Evolutionary conservation across 2,329 filamentous ascomycete genomes (phyloP), one percentile per base, ranked within the genome.

Genomic region (Rhinocladiella mackenziei): DNA sequence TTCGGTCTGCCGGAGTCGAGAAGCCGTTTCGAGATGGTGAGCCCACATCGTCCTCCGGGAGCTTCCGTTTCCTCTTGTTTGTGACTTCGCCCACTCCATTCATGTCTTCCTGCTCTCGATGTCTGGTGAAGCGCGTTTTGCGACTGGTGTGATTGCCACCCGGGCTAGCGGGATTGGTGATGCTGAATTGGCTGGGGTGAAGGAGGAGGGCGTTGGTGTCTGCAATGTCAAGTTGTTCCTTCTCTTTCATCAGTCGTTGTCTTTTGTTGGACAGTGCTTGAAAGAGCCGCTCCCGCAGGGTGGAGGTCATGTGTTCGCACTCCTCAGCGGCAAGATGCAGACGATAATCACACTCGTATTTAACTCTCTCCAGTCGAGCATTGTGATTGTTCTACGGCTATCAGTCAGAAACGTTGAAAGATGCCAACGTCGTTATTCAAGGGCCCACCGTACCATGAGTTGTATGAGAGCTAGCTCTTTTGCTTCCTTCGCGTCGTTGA

Each of bases 401-500:
- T 25, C 3, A 18, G 39, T 45, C 19, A 48, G 39, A 19, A 17
- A 26, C 9, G 4, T 3, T 37, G 13, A 43, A 17, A 33, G 2
- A 14, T 19, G 19, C 28, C 8, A 13, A 17, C n/a, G n/a, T n/a
- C n/a, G n/a, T n/a, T n/a, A n/a, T n/a, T n/a, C n/a, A n/a, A n/a
- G n/a, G n/a, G 42, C 46, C 28, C 31, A 47, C 65, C 79, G 60
- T 73, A 95, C 92, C 75, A 85, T 84, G 55, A 94, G 78, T 60
- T 83, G 78, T 5, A 85, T 83, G 60, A 97, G 69, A 57, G 89
- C 81, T 53, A 85, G 82, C 70, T 98, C 92, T 56, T 87, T 80
- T 59, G 87, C 79, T 65, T 97, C 89, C 55, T 95, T 81, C 5
- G 88, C 77, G 64, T 94, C 84, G 62, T 96, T 94, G 41, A 96